Evolutionary conservation across 495 filamentous ascomycete species (phyloP).

Genomic region (Xanthoparmelia taractica): DNA sequence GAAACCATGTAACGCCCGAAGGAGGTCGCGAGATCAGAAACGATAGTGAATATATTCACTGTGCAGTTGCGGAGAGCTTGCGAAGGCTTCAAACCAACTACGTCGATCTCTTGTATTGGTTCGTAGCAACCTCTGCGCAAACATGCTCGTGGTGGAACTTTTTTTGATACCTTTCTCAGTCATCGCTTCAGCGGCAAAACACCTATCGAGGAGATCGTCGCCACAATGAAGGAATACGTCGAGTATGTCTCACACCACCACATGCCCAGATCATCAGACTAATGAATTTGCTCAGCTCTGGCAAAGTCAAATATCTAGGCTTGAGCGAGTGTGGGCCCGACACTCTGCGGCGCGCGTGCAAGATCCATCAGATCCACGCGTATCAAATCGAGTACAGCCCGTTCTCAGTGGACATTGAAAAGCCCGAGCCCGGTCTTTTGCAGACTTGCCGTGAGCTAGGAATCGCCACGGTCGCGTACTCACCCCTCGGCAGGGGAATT

Average conservation of each 20-base stretch:
- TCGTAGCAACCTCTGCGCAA: background rate
- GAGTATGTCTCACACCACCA: background rate
- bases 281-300: conserved; percentile 29
- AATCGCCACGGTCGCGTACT: conserved; percentile 52
- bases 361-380: conserved; percentile 51
- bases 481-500: conserved; percentile 54
- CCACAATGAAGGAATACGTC: conserved; percentile 35
- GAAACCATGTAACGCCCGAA: conserved; percentile 7
- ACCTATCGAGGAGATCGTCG: conserved; percentile 58
- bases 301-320: conserved; percentile 49
- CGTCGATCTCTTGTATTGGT: conserved; percentile 9
- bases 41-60: too few species aligned
- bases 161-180: background rate
- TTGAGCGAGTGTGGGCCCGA: conserved; percentile 46
- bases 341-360: conserved; percentile 52
- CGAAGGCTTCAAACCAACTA: too few species aligned
- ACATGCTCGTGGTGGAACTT: too few species aligned
- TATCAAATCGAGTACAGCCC: conserved; percentile 59
- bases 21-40: too few species aligned
- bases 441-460: conserved; percentile 54
- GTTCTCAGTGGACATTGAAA: conserved; percentile 54
- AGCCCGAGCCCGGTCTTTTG: conserved; percentile 38
- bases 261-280: too few species aligned
- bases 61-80: too few species aligned
- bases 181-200: conserved; percentile 35